Evolutionary conservation across 768 basidiomycete species (phyloP).

Genomic region (Coprinellus aureogranulatus): DNA sequence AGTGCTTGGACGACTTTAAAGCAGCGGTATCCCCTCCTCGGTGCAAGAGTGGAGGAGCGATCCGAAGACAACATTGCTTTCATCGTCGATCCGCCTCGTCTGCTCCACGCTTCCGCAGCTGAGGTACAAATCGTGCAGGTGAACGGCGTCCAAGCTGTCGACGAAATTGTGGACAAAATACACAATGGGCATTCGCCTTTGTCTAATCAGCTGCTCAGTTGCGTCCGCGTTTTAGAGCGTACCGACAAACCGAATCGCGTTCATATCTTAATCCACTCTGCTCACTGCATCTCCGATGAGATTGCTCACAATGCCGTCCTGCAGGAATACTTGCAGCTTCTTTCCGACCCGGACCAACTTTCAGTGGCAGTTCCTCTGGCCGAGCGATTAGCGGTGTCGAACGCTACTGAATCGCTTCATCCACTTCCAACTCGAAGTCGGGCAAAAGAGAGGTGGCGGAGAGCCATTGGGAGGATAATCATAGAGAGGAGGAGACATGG

Average conservation of each 20-base stretch:
- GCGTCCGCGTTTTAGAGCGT: conserved; percentile 40
- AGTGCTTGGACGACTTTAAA: conserved; percentile 49
- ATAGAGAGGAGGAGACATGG: conserved; percentile 21
- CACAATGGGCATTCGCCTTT: conserved; percentile 32
- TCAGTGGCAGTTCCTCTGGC: conserved; percentile 22
- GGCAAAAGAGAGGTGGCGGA: conserved; percentile 44
- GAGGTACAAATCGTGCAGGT: conserved; percentile 40
- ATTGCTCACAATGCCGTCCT: conserved; percentile 39
- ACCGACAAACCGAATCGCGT: conserved; percentile 32
- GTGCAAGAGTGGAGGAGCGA: conserved; percentile 35
- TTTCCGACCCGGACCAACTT: conserved; percentile 20
- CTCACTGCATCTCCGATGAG: conserved; percentile 54
- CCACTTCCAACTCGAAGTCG: conserved; percentile 30
- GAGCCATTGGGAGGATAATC: conserved; percentile 40
- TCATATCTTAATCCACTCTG: conserved; percentile 42
- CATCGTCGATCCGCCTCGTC: conserved; percentile 36
- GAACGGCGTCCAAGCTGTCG: conserved; percentile 33
- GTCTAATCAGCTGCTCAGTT: conserved; percentile 41
- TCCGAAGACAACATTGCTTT: conserved; percentile 34
- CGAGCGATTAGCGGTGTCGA: conserved; percentile 39
- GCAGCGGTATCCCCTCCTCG: conserved; percentile 48
- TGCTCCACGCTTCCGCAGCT: conserved; percentile 27
- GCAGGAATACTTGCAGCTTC: conserved; percentile 44
- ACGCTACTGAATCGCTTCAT: conserved; percentile 36
- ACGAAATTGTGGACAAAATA: conserved; percentile 23